A percentile compares a stretch with the other conserved stretches of the same genome.
These are phyloP conservation scores for Ustulina deusta DNA, from an alignment of 2,329 filamentous ascomycete species.

Conservation along the genomic window DNA sequence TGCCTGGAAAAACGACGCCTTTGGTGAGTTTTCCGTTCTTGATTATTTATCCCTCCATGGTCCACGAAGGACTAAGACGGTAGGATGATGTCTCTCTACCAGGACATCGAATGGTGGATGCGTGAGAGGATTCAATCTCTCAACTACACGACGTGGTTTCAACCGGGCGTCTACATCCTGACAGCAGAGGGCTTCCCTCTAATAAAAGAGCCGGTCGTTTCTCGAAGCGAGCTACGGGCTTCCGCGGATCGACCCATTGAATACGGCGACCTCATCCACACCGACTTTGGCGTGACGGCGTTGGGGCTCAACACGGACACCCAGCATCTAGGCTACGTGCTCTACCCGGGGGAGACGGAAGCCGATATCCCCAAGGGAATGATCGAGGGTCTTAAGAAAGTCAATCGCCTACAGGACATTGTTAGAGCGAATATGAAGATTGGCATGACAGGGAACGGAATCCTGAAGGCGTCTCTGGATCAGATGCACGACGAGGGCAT, in stretches of 20 bases:
- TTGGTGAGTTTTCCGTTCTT: conserved; percentile 41
- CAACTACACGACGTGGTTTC: conserved; percentile 66
- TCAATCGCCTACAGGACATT: conserved; percentile 62
- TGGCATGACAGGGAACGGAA: conserved; percentile 59
- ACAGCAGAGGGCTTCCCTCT: conserved; percentile 46
- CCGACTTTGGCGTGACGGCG: conserved; percentile 62
- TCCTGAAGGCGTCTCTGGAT: conserved; percentile 54
- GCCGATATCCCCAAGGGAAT: conserved; percentile 57
- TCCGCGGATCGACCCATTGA: conserved; percentile 51
- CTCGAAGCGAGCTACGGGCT: conserved; percentile 35
- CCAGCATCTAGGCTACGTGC: conserved; percentile 63
- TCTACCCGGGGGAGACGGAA: conserved; percentile 57
- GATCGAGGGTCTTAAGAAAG: conserved; percentile 58
- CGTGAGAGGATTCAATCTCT: conserved; percentile 61
- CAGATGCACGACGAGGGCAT: conserved; percentile 60
- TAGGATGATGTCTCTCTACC: not conserved
- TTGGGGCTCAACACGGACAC: conserved; percentile 63
- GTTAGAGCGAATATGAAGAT: conserved; percentile 58
- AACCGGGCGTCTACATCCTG: conserved; percentile 60
- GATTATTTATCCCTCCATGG: not conserved
- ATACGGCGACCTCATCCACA: conserved; percentile 62
- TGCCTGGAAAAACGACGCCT: conserved; percentile 58
- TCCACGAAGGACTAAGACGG: not conserved
- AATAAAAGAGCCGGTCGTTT: conserved; percentile 9
- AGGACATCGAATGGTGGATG: conserved; percentile 65